Conservation (phyloP, 192 early-diverging fungal genomes). For the Chytriomyces sp. region DNA sequence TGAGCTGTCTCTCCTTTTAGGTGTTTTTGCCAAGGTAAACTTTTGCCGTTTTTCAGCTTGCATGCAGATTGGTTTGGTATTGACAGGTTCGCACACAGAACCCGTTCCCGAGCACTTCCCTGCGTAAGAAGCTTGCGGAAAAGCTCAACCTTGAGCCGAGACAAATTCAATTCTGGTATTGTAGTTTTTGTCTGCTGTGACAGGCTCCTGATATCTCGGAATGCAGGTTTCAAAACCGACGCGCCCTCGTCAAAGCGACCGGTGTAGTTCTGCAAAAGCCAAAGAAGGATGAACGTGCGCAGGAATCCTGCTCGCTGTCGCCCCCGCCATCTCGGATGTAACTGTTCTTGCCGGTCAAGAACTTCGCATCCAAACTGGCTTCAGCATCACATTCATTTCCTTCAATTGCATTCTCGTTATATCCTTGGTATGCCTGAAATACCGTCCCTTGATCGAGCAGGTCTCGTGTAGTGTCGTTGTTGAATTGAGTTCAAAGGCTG, state of each 20-base stretch:
- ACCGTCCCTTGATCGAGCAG: too few species aligned
- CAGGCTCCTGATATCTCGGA: background rate
- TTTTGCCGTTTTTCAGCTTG: background rate
- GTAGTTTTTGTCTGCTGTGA: background rate
- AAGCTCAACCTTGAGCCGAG: background rate
- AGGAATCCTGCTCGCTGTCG: background rate
- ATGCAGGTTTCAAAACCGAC: slow-evolving; percentile 4
- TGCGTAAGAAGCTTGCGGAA: background rate
- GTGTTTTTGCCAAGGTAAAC: background rate
- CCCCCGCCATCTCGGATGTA: background rate
- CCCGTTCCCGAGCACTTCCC: background rate
- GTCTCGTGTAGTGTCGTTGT: too few species aligned
- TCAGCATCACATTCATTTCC: too few species aligned
- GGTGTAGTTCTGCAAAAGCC: slow-evolving; percentile 5
- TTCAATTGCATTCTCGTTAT: too few species aligned
- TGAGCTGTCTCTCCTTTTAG: slow-evolving; percentile 3
- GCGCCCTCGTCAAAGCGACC: background rate
- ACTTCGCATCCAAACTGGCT: too few species aligned
- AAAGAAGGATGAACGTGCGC: background rate
- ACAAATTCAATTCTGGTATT: slow-evolving; percentile 9
- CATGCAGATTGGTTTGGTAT: too few species aligned
- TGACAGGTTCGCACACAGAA: background rate
- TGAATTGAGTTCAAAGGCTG: too few species aligned
- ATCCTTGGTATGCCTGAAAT: too few species aligned
- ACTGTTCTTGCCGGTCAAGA: too few species aligned